Percentiles rank a stretch among this genome's conserved stretches.
These are phyloP conservation scores for Clavispora asparagi DNA, from an alignment of 805 yeast species.

Conservation along the genomic window DNA sequence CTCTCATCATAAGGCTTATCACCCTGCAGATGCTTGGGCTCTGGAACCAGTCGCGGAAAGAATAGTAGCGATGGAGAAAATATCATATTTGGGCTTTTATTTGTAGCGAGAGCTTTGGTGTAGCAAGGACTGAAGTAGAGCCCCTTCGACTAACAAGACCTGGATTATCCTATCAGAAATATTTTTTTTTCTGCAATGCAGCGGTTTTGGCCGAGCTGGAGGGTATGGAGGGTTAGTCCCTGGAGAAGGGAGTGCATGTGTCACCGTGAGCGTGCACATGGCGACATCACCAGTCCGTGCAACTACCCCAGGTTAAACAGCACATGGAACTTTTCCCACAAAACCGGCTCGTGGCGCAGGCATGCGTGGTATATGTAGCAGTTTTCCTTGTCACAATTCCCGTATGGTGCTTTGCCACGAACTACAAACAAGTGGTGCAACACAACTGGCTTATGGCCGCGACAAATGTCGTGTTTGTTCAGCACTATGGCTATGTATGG, in stretches of 20 bases:
- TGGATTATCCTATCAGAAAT: too few relatives aligned
- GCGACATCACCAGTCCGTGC: too few relatives aligned
- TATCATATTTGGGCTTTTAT: too few relatives aligned
- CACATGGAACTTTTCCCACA: neutral
- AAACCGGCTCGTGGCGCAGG: neutral
- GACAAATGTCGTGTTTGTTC: slow-evolving; percentile 20
- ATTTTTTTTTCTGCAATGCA: too few relatives aligned
- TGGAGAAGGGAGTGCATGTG: too few relatives aligned
- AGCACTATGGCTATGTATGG: slow-evolving; percentile 26
- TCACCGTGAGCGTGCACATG: too few relatives aligned
- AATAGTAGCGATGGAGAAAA: too few relatives aligned
- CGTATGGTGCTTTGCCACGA: slow-evolving; percentile 8
- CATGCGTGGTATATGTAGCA: slow-evolving; percentile 2
- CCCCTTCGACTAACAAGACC: too few relatives aligned
- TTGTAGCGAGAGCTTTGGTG: too few relatives aligned
- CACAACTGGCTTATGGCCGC: slow-evolving; percentile 7
- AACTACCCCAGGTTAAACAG: neutral
- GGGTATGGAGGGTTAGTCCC: too few relatives aligned
- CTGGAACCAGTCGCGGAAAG: neutral
- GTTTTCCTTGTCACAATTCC: slow-evolving; percentile 22
- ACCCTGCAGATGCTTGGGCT: neutral
- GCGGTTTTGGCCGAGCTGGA: too few relatives aligned
- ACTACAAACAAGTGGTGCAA: slow-evolving; percentile 10
- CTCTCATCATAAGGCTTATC: slow-evolving; percentile 4
- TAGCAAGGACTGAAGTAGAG: too few relatives aligned